Evolutionary conservation across 1,284 basidiomycete species (phyloP).

Genomic region (Apiotrichum laibachii): DNA sequence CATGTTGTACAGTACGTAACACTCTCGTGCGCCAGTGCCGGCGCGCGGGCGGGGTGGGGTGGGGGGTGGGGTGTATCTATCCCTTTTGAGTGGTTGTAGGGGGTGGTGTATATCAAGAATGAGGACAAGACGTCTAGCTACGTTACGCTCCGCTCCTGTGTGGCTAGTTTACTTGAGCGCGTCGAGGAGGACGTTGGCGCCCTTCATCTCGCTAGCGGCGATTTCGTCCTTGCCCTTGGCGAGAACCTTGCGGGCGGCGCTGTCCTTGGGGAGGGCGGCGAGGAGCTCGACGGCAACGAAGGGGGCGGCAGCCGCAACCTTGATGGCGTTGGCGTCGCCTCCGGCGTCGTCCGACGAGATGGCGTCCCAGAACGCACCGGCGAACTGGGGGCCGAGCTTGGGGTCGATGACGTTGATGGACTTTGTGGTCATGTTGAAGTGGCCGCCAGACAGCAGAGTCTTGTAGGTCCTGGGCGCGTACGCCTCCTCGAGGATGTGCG

Average conservation of each 20-base stretch:
- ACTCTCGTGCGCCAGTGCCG: background rate
- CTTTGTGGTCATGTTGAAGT: slow-evolving; percentile 66
- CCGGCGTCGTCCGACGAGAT: slow-evolving; percentile 52
- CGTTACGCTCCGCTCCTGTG: too few relatives aligned
- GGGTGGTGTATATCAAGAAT: background rate
- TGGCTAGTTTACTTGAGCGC: background rate
- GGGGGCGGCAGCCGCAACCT: slow-evolving; percentile 67
- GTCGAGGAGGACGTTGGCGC: slow-evolving; percentile 42
- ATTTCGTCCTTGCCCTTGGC: slow-evolving; percentile 26
- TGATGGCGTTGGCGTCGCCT: slow-evolving; percentile 50
- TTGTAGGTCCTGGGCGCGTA: slow-evolving; percentile 80
- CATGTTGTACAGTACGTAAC: slow-evolving; percentile 11
- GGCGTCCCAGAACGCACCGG: slow-evolving; percentile 59
- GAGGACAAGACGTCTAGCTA: background rate
- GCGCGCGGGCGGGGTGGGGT: background rate
- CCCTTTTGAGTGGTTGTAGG: background rate
- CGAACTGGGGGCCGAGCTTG: slow-evolving; percentile 61
- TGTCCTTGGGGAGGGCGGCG: slow-evolving; percentile 57
- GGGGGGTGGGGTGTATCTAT: background rate
- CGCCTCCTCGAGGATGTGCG: slow-evolving; percentile 71
- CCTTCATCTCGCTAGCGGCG: slow-evolving; percentile 44
- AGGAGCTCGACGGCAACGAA: slow-evolving; percentile 77
- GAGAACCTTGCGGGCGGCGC: slow-evolving; percentile 36
- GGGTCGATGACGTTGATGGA: slow-evolving; percentile 57
- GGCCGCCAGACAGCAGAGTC: slow-evolving; percentile 80